Base-by-base conservation (phyloP, 2,329 filamentous ascomycete genomes). In the Fusarium graminum region DNA sequence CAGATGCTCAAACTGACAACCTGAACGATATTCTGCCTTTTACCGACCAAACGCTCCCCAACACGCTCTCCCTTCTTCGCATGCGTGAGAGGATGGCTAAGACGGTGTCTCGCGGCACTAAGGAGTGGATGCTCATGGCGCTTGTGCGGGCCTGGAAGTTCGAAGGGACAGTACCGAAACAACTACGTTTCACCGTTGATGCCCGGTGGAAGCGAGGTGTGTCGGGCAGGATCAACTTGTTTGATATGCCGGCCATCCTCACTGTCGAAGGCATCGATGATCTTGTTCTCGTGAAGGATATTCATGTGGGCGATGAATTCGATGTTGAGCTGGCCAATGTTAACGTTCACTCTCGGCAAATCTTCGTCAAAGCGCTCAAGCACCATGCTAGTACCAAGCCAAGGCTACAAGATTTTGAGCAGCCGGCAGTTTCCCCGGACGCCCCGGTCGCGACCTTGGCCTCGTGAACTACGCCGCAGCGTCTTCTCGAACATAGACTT, bases 91-190 rank as follows among this genome's bases (percentile, higher is more conserved):
- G 80, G 67, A 81, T 84, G 76, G 79, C 81, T 40, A 79, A 80
- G 30, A 67, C 77, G 3, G 76, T 87, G 34, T 71, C 75, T n/a
- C 74, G 76, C 42, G 85, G 84, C 51, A 72, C 74, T 41, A 70
- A 80, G 65, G 81, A 85, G 68, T 89, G 85, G 85, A 81, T 87
- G 44, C 78, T 86, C 44, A 86, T 89, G 71, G 86, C 87, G 25
- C 78, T 90, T 30, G 78, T 87, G 51, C 85, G 87, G 14, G 86
- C 85, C 14, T 89, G 86, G 87, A 78, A 79, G 63, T 87, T 83
- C 68, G 83, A 88, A 71, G 76, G 77, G 10, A 64, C 74, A 45
- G 72, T 85, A 26, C 85, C 85, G n/a, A 63, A 74, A 29, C 80
- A 77, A 5, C 83, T 89, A 64, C 74, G 72, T 42, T 83, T 87